Evolutionary conservation across 352 stramenopile genomes (phyloP), one percentile per base, ranked within the genome.

Genomic region (Phytophthora quininea): DNA sequence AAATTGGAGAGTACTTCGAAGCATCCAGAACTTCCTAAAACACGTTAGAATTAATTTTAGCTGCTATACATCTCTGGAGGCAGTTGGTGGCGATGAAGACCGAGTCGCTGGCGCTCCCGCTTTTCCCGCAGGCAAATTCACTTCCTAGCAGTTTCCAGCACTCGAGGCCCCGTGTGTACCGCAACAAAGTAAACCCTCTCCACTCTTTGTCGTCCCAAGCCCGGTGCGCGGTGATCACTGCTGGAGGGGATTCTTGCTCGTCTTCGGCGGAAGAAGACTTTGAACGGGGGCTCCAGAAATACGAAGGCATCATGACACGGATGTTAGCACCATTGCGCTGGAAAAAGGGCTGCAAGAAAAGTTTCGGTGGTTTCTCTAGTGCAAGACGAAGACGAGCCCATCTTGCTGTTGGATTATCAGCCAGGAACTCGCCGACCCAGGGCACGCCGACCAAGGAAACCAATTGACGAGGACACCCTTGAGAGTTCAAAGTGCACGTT

Each of bases 131-230:
- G 9, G 67, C 76, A 58, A 82, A 79, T 54, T 86, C 82, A 12
- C 64, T 91, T 4, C 80, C 77, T n/a, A 90, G 84, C 45, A 79
- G 74, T 63, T 92, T 92, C 54, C 69, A 73, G 30, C 73, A 80
- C 48, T 68, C 75, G 10, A 89, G 83, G 30, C 82, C 84, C 31
- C 74, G 71, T 12, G 47, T 90, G 0, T 92, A 92, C 56, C 71
- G 76, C 24, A 80, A 40, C 43, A 52, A 40, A 30, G 71, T 76
- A 7, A 76, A 68, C 53, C 68, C 74, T 30, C 50, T 69, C 4
- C 48, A 83, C 27, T 67, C 76, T 1, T 45, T 67, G 12, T 53
- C 54, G 31, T 64, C 70, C 1, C 73, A 86, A 57, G 69, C 62
- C 48, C 63, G 66, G 1, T 89, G 78, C 31, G 63, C 75, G 19